Evolutionary conservation across 768 basidiomycete species (phyloP), one percentile per base, ranked within the genome.

Genomic region (Chlorophyllum brunneum): DNA sequence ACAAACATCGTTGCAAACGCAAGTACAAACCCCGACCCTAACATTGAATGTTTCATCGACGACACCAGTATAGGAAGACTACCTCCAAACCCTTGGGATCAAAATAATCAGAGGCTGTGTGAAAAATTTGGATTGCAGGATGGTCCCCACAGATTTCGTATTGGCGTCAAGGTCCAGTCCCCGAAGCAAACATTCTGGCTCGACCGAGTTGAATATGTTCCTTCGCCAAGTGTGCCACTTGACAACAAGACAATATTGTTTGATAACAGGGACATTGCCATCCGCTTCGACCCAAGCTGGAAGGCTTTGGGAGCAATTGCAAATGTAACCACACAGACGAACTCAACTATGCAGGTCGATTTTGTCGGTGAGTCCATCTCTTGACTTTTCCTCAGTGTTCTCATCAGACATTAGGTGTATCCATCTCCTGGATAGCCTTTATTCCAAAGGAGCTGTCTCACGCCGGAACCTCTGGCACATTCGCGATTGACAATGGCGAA

Each of bases 101-200:
- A 63, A 31, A 65, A 64, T 50, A 61, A 62, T 18, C 62, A 59
- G 61, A 10, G 42, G 5, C 55, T 65, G 30, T 66, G 65, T 41
- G 42, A 51, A 3, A 51, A 58, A 18, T 31, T 48, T 24, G 51
- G 45, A 4, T 48, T 66, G n/a, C n/a, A 38, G 2, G 63, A 62
- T 50, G 67, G 65, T 2, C 50, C 46, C 11, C 67, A 68, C 51
- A 64, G 4, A 60, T 56, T 5, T 57, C 62, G 16, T 61, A 62
- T 30, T 59, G 2, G 60, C 56, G 3, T 43, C 51, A 54, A 5
- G 24, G 20, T 36, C 15, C 18, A 40, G 15, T 26, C 36, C 40
- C 41, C 50, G 5, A 42, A 45, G 4, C 62, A 61, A 9, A 61
- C 63, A 2, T 68, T 66, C 45, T 66, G 55, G 58, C 51, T 67